phyloP scores from a whole-genome alignment of 2,329 filamentous ascomycete genomes.

The Talaromyces sp. region DNA sequence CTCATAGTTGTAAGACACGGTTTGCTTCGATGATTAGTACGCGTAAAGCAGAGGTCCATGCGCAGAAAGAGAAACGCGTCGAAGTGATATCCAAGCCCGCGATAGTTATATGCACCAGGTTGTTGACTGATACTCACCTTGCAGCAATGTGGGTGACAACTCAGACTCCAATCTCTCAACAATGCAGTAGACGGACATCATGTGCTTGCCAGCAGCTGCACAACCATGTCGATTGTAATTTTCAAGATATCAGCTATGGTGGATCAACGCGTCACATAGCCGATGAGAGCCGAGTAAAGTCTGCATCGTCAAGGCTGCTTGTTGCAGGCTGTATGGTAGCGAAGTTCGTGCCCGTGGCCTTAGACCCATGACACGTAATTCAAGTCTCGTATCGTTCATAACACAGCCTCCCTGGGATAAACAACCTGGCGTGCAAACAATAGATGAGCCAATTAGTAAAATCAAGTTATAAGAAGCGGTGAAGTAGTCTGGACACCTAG shows the following conservation, averaged over 20 bases:
- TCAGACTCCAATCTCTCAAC: constrained; percentile 8
- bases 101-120: neutral
- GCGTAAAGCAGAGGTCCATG: constrained; percentile 1
- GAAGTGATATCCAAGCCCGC: neutral
- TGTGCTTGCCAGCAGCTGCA: constrained; percentile 10
- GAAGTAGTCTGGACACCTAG: neutral
- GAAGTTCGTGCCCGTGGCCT: neutral
- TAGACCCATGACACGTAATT: neutral
- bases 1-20: neutral
- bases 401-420: neutral
- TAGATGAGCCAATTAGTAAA: neutral
- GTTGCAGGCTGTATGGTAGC: neutral
- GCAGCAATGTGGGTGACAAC: neutral
- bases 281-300: neutral
- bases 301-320: neutral
- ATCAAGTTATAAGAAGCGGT: constrained; percentile 9
- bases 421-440: neutral
- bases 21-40: neutral
- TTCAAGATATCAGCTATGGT: neutral
- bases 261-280: neutral
- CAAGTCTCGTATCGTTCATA: neutral
- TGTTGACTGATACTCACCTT: neutral
- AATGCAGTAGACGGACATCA: constrained; percentile 11
- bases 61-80: neutral
- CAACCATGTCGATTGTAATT: neutral